phyloP scores from a whole-genome alignment of 345 rosid genomes.

The Salix purpurea region DNA sequence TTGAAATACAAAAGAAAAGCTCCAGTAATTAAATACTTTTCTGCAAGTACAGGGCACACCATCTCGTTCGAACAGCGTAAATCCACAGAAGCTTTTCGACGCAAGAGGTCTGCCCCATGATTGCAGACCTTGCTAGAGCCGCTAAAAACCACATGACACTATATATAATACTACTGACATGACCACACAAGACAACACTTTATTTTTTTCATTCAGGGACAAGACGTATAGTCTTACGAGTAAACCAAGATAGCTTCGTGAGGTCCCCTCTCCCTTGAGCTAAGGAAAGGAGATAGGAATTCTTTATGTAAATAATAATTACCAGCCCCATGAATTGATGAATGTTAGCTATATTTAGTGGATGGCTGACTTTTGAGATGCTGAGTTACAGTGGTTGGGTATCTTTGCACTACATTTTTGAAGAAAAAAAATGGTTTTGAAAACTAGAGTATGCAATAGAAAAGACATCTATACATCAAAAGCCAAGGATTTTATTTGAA shows the following conservation, averaged over 20 bases:
- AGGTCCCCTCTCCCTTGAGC: background rate
- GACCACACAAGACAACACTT: background rate
- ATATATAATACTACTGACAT: background rate
- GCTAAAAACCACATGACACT: background rate
- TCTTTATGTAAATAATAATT: background rate
- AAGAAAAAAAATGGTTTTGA: background rate
- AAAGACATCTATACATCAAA: background rate
- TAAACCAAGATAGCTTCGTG: background rate
- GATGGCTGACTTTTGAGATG: background rate
- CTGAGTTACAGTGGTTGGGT: background rate
- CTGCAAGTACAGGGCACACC: too few relatives aligned
- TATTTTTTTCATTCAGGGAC: background rate
- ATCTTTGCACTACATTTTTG: background rate
- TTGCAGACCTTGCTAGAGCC: too few relatives aligned
- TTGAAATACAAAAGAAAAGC: too few relatives aligned
- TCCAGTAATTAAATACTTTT: too few relatives aligned
- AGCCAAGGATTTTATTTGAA: background rate
- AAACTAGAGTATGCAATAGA: background rate
- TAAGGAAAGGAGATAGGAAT: too few relatives aligned
- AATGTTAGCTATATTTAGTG: too few relatives aligned
- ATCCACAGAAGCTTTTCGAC: too few relatives aligned
- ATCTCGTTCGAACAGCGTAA: too few relatives aligned
- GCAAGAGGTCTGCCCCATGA: too few relatives aligned
- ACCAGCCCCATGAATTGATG: background rate
- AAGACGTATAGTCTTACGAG: background rate